phyloP scores from a whole-genome alignment of 2,329 filamentous ascomycete genomes.

The Ascochyta fabae region DNA sequence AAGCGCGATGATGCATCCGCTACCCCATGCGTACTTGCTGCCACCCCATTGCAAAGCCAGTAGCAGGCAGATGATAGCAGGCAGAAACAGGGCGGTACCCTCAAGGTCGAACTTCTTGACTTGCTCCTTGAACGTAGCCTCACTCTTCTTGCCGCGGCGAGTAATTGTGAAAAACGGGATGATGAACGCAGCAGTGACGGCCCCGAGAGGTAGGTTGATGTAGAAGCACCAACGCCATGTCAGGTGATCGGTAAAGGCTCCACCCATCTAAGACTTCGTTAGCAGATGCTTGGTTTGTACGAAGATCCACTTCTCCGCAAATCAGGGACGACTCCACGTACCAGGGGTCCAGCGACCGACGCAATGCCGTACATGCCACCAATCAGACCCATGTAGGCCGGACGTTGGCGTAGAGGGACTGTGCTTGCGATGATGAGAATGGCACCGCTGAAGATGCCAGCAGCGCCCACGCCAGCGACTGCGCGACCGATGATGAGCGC shows the following conservation, averaged over 20 bases:
- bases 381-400: constrained; percentile 57
- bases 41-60: constrained; percentile 60
- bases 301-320: constrained; percentile 10
- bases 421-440: constrained; percentile 55
- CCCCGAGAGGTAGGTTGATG: constrained; percentile 59
- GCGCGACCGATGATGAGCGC: constrained; percentile 61
- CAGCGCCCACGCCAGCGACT: constrained; percentile 58
- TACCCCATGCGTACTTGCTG: constrained; percentile 55
- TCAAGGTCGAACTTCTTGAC: constrained; percentile 56
- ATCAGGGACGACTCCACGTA: constrained; percentile 27
- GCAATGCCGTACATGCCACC: constrained; percentile 59
- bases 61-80: constrained; percentile 56
- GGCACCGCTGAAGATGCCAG: constrained; percentile 59
- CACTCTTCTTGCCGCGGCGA: constrained; percentile 42
- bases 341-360: constrained; percentile 55
- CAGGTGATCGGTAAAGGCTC: constrained; percentile 54
- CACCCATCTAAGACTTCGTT: constrained; percentile 49
- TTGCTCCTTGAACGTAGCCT: constrained; percentile 47
- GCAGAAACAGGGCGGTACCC: constrained; percentile 53
- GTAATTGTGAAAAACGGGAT: constrained; percentile 48
- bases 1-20: constrained; percentile 55
- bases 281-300: constrained; percentile 22
- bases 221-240: constrained; percentile 57
- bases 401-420: constrained; percentile 55
- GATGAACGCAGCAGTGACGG: constrained; percentile 51